Conservation (phyloP, 2,329 filamentous ascomycete species). For the Exophiala spinifera region DNA sequence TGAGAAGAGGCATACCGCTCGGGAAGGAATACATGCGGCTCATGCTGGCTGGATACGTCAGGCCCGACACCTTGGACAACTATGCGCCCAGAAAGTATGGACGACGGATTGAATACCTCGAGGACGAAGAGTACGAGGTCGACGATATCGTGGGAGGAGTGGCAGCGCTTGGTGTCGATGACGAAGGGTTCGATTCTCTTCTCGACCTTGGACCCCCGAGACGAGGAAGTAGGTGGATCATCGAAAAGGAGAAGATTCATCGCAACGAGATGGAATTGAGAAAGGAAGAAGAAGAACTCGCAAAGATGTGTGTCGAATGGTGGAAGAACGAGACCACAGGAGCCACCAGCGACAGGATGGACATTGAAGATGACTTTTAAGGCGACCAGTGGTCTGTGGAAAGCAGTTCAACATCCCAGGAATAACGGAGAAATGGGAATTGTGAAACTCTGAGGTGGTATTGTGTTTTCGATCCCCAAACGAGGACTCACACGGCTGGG, state of each 20-base stretch:
- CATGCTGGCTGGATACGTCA: slow-evolving; percentile 57
- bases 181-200: slow-evolving; percentile 25
- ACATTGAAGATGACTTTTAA: neutral
- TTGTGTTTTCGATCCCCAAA: too few species aligned
- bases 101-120: slow-evolving; percentile 16
- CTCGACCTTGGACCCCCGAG: slow-evolving; percentile 23
- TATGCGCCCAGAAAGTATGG: slow-evolving; percentile 47
- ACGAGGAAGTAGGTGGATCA: slow-evolving; percentile 17
- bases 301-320: slow-evolving; percentile 17
- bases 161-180: slow-evolving; percentile 19
- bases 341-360: too few species aligned
- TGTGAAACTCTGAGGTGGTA: too few species aligned
- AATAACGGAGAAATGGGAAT: too few species aligned
- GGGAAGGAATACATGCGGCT: slow-evolving; percentile 23
- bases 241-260: slow-evolving; percentile 14
- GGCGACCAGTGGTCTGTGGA: neutral
- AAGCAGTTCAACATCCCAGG: too few species aligned
- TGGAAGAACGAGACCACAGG: slow-evolving; percentile 11
- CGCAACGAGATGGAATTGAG: slow-evolving; percentile 10
- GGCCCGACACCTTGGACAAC: slow-evolving; percentile 52
- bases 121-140: slow-evolving; percentile 25
- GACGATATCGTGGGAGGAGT: slow-evolving; percentile 27
- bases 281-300: slow-evolving; percentile 6
- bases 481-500: too few species aligned
- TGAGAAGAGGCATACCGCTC: slow-evolving; percentile 26